A percentile compares a stretch with the other conserved stretches of the same genome.
phyloP scores from a whole-genome alignment of 805 yeast species.

The Metschnikowia lachancei region DNA sequence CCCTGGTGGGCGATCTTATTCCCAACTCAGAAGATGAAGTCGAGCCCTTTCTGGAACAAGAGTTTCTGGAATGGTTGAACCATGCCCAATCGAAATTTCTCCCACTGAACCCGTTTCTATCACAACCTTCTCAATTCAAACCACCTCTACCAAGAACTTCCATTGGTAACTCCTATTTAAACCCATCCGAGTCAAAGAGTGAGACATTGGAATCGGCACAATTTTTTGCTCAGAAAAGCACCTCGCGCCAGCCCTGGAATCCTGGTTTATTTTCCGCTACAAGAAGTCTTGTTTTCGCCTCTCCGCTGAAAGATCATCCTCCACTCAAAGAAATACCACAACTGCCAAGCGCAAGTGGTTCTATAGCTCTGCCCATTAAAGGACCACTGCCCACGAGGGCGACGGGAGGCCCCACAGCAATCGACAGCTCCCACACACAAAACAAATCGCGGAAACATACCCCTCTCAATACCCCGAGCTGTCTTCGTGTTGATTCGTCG shows the following conservation, averaged over 20 bases:
- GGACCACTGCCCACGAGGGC: not conserved
- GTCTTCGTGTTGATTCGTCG: constrained; percentile 10
- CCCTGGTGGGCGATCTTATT: too few species aligned
- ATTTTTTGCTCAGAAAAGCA: not conserved
- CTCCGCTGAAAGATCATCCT: not conserved
- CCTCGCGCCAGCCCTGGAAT: constrained; percentile 3
- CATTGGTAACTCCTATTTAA: too few species aligned
- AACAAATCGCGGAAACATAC: not conserved
- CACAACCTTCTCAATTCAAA: too few species aligned
- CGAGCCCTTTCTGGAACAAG: too few species aligned
- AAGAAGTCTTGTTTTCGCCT: constrained; percentile 7
- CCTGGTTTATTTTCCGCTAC: constrained; percentile 1
- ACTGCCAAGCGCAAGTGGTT: not conserved
- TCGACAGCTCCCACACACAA: not conserved
- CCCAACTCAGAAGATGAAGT: too few species aligned
- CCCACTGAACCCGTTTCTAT: too few species aligned
- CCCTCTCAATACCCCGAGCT: constrained; percentile 4
- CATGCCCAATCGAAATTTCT: too few species aligned
- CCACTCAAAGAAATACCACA: not conserved
- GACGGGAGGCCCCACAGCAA: not conserved
- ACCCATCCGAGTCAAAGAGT: not conserved
- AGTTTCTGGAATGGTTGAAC: too few species aligned
- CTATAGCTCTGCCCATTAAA: not conserved
- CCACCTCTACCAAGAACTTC: too few species aligned
- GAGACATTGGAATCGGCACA: not conserved